phyloP scores from a whole-genome alignment of 2,329 filamentous ascomycete genomes.

The Trichophaea hybrida region DNA sequence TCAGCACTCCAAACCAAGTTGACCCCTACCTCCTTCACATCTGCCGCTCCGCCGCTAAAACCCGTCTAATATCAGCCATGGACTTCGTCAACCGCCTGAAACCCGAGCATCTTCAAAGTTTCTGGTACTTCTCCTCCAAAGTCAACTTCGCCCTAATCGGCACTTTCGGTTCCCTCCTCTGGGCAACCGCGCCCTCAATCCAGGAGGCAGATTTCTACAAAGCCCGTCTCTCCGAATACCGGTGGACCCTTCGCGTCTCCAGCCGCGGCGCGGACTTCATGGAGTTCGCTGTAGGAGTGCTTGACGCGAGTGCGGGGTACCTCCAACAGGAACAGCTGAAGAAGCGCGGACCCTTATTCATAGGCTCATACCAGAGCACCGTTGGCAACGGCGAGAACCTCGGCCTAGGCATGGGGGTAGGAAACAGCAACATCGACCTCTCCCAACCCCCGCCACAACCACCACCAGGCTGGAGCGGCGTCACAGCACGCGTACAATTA shows the following conservation, averaged over 20 bases:
- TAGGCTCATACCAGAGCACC: constrained; percentile 11
- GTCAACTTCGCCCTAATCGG: constrained; percentile 91
- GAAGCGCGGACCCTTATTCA: constrained; percentile 7
- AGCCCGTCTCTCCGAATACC: constrained; percentile 69
- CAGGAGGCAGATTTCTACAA: constrained; percentile 53
- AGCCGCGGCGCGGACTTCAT: constrained; percentile 38
- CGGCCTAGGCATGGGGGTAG: constrained; percentile 20
- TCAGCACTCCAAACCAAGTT: constrained; percentile 34
- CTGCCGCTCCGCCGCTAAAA: constrained; percentile 85
- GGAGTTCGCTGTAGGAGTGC: constrained; percentile 59
- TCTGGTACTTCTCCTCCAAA: constrained; percentile 82
- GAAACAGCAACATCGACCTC: constrained; percentile 5
- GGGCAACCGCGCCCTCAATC: constrained; percentile 52
- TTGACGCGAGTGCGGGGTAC: constrained; percentile 37
- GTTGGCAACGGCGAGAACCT: constrained; percentile 19
- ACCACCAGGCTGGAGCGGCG: constrained; percentile 12
- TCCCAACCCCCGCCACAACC: constrained; percentile 1
- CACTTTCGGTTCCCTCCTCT: constrained; percentile 79
- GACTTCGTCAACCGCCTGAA: constrained; percentile 91
- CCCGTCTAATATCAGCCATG: constrained; percentile 86
- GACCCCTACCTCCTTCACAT: constrained; percentile 82
- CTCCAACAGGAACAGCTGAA: constrained; percentile 21
- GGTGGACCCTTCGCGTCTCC: constrained; percentile 84
- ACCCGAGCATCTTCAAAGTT: constrained; percentile 70
- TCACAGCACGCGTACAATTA: constrained; percentile 6